phyloP scores from a whole-genome alignment of 2,329 filamentous ascomycete genomes.

The Nigrograna mackinnonii region DNA sequence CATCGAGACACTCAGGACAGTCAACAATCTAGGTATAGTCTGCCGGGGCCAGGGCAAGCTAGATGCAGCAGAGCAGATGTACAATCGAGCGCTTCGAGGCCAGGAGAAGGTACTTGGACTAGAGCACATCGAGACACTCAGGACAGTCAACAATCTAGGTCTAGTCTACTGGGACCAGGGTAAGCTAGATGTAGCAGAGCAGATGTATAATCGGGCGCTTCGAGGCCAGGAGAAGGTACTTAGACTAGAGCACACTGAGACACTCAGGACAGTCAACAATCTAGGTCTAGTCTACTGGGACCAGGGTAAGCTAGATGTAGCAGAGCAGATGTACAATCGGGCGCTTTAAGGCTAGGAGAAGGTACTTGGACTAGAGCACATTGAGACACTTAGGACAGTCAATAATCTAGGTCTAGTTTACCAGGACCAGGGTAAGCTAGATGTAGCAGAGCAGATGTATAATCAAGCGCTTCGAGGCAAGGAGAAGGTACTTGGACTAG shows the following conservation, averaged over 20 bases:
- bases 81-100: conserved; percentile 18
- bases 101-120: conserved; percentile 15
- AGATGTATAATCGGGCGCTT: conserved; percentile 20
- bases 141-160: conserved; percentile 14
- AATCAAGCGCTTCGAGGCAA: conserved; percentile 13
- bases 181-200: conserved; percentile 4
- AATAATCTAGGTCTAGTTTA: conserved; percentile 14
- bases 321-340: neutral
- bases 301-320: conserved; percentile 14
- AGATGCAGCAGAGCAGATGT: conserved; percentile 17
- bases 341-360: conserved; percentile 1
- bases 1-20: conserved; percentile 14
- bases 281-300: conserved; percentile 16
- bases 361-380: conserved; percentile 4
- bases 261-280: conserved; percentile 14
- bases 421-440: neutral
- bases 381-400: conserved; percentile 13
- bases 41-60: conserved; percentile 14
- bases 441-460: conserved; percentile 12
- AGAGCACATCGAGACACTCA: conserved; percentile 17
- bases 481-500: conserved; percentile 14
- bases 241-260: conserved; percentile 10
- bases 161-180: conserved; percentile 14
- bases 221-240: conserved; percentile 14
- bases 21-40: conserved; percentile 15